Evolutionary conservation across 2,329 filamentous ascomycete species (phyloP).

Genomic region (Colletotrichum cereale): DNA sequence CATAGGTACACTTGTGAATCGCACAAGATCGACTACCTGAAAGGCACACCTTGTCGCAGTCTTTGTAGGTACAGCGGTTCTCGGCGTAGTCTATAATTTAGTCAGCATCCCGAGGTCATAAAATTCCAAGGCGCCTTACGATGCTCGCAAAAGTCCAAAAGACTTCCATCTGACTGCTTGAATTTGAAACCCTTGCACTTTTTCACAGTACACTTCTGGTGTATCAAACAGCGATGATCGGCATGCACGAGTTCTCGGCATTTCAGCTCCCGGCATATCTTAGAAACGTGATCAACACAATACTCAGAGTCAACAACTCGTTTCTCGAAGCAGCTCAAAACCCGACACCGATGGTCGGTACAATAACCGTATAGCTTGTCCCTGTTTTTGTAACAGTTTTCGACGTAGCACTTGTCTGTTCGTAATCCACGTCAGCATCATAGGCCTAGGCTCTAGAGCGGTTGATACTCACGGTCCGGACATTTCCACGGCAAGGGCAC

Average conservation of each 20-base stretch:
- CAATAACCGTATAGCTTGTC: slow-evolving; percentile 30
- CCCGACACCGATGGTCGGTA: slow-evolving; percentile 25
- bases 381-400: slow-evolving; percentile 26
- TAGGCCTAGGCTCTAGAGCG: neutral
- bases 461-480: slow-evolving; percentile 30
- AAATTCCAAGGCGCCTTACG: slow-evolving; percentile 1
- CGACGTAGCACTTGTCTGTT: slow-evolving; percentile 31
- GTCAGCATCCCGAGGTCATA: neutral
- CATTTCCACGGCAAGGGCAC: slow-evolving; percentile 35
- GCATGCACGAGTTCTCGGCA: slow-evolving; percentile 24
- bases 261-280: slow-evolving; percentile 23
- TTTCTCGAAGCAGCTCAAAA: slow-evolving; percentile 23
- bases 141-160: slow-evolving; percentile 28
- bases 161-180: neutral
- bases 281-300: slow-evolving; percentile 27
- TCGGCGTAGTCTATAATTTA: slow-evolving; percentile 10
- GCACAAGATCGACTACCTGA: slow-evolving; percentile 7
- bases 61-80: slow-evolving; percentile 22
- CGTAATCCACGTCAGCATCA: slow-evolving; percentile 15
- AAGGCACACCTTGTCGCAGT: slow-evolving; percentile 7
- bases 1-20: slow-evolving; percentile 32
- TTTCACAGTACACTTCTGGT: slow-evolving; percentile 33
- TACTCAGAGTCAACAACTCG: slow-evolving; percentile 12
- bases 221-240: slow-evolving; percentile 14
- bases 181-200: slow-evolving; percentile 22